Evolutionary conservation across 352 stramenopile genomes (phyloP), one percentile per base, ranked within the genome.

Genomic region (Globisporangium sylvaticum): DNA sequence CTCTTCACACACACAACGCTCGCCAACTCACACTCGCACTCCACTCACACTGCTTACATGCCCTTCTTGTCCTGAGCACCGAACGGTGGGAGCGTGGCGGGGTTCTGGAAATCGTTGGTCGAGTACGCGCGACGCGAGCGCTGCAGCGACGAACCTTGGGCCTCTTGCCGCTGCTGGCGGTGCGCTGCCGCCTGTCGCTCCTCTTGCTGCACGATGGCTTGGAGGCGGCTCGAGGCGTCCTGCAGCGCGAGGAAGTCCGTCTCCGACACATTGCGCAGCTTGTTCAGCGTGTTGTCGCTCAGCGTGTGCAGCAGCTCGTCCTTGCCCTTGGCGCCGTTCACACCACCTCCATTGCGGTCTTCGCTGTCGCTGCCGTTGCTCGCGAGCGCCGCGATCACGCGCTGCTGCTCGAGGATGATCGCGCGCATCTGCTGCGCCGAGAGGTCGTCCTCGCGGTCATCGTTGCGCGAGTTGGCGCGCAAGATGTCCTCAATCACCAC

Each of bases 401-500:
- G 82, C 68, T 92, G 84, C 69, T 92, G 84, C 67, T 92, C 84
- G 22, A 92, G 44, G 69, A 92, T 92, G 55, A 92, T 90, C 7
- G 80, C 78, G 59, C 83, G 83, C 84, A 92, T 90, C 65, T 92
- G 84, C 62, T 88, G 79, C 31, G 87, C 64, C 44, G 82, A 89
- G 42, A 92, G 58, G 31, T 92, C 84, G 50, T 92, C 84, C 32
- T 92, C 82, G 34, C 76, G 77, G 56, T 92, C 84, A 59, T 92
- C 79, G 44, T 78, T 78, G 63, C 78, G 75, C 39, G 82, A 89
- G 74, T 88, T 92, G 42, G 84, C 70, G 59, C 84, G 80, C 29
- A 99, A 74, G 68, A 99, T 98, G 74, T 99, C 96, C 67, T 98
- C 96, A 29, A 99, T 98, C 37, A 98, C 97, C 18, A 99, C 96